A percentile compares a stretch with the other conserved stretches of the same genome.
Evolutionary conservation across 2,329 filamentous ascomycete species (phyloP).

Genomic region (Leptoxyphium fumago): DNA sequence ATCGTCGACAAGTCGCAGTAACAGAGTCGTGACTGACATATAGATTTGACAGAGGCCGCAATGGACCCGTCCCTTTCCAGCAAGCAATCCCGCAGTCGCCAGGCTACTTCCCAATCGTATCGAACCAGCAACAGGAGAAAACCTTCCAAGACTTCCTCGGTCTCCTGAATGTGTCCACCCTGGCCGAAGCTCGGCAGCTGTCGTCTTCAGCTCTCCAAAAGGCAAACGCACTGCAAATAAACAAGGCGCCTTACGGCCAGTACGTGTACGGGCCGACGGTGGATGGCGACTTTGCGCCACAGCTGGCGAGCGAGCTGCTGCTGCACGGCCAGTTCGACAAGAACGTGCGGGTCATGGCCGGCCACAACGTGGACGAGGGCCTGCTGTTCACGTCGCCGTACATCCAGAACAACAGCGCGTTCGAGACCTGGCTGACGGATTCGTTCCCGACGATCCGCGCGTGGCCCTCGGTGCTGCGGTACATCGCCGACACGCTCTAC

Average conservation of each 20-base stretch:
- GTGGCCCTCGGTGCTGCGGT: constrained; percentile 19
- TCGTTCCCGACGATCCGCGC: constrained; percentile 18
- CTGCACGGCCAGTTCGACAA: constrained; percentile 30
- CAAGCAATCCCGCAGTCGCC: constrained; percentile 34
- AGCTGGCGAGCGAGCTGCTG: constrained; percentile 31
- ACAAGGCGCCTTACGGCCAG: constrained; percentile 25
- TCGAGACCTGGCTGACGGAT: constrained; percentile 14
- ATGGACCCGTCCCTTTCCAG: constrained; percentile 29
- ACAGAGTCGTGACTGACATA: constrained; percentile 12
- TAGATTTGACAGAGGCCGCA: constrained; percentile 22
- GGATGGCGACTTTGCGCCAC: constrained; percentile 36
- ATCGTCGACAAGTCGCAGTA: neutral
- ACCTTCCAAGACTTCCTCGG: constrained; percentile 25
- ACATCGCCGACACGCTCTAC: constrained; percentile 33
- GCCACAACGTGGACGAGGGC: constrained; percentile 31
- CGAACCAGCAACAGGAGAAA: constrained; percentile 24
- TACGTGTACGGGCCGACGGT: constrained; percentile 32
- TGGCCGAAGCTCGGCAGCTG: constrained; percentile 30
- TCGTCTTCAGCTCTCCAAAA: constrained; percentile 24
- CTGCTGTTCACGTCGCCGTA: constrained; percentile 28
- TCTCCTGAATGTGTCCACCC: constrained; percentile 27
- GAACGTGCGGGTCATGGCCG: constrained; percentile 29
- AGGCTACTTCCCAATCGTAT: constrained; percentile 25
- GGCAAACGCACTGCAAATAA: constrained; percentile 31
- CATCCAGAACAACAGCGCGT: constrained; percentile 18